Evolutionary conservation across 2,329 filamentous ascomycete genomes (phyloP), one percentile per base, ranked within the genome.

Genomic region (Xylariales sp.): DNA sequence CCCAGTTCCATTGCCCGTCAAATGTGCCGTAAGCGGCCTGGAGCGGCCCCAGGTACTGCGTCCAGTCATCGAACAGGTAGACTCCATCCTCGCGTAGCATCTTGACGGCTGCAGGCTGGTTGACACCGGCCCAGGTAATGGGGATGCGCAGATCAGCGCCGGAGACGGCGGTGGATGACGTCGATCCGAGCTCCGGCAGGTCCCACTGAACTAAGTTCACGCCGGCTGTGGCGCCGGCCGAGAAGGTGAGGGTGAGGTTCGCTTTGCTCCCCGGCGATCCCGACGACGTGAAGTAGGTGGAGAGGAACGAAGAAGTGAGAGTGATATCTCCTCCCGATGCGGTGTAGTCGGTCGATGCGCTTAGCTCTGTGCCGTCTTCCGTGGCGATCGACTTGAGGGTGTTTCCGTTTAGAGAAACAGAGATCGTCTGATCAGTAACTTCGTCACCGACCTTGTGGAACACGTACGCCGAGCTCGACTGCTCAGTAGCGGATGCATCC

Each of bases 41-140:
- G 30, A 89, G 74, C 2, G 83, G 80, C 0, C 84, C 83, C 1
- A 89, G 76, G 36, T 81, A 86, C 72, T 81, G 75, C 0, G 87
- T 89, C 85, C 85, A 90, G 57, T 84, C 82, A 69, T 90, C 87
- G 3, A 86, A 80, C 6, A 89, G 73, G 60, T 81, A 86, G 6
- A 76, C 80, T 0, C 85, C 85, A 67, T 86, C 84, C 1, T 72
- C 75, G 23, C 81, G 82, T 5, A 84, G 53, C 9, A 86, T 85
- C 70, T 85, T 84, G 2, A 88, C 81, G 0, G 87, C 80, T 0
- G 87, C 86, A 0, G 84, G 77, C 5, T 80, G 79, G n/a, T 80
- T 77, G 8, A 87, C 69, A 0, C 87, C 87, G 5, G 82, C 81
- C 81, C 84, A 89, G 0, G 79, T 81, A 1, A 89, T 77, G 0